Evolutionary conservation across 148 eudicot species (phyloP), one percentile per base, ranked within the genome.

Genomic region (Fagopyrum esculentum): DNA sequence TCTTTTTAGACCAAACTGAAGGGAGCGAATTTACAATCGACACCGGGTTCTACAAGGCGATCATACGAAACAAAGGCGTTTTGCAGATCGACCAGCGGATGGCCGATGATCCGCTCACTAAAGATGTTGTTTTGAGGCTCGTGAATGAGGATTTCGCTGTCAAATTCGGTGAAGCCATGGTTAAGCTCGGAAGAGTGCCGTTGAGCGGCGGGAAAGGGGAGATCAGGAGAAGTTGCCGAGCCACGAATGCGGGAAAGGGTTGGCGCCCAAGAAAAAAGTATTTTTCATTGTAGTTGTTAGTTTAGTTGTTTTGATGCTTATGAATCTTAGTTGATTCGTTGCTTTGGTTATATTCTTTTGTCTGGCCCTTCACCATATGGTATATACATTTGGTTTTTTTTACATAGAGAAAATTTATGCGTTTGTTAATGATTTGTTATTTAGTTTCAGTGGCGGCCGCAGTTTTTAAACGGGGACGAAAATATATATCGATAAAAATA

Each of bases 11-110:
- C 51, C 77, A 74, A 56, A 74, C 71, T 47, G 13, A 49, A 10
- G 54, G 74, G 56, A 71, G 52, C 52, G 69, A 76, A 11, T 78
- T 51, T 47, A 48, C 48, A 2, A 61, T 78, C 5, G 81, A 79
- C 71, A 78, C 74, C 26, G 77, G 57, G 69, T 78, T 63, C 57
- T 78, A 78, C 66, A 26, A 78, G 17, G 66, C 69, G 51, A 78
- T 78, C 55, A 45, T 43, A 4, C 52, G 19, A 0, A 78, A 69
- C 9, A 78, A 56, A 55, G 81, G 81, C n/a, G 64, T 78, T 45
- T 69, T 78, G 64, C 73, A 78, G 57, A 74, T 78, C 60, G 77
- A 74, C 26, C 81, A 78, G 64, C 73, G 74, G 6, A 44, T 78
- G 29, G 81, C 81, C 0, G 5, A 45, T 1, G 81, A 78, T 9